Base-by-base conservation (phyloP, 495 filamentous ascomycete species). In the Letharia lupina region DNA sequence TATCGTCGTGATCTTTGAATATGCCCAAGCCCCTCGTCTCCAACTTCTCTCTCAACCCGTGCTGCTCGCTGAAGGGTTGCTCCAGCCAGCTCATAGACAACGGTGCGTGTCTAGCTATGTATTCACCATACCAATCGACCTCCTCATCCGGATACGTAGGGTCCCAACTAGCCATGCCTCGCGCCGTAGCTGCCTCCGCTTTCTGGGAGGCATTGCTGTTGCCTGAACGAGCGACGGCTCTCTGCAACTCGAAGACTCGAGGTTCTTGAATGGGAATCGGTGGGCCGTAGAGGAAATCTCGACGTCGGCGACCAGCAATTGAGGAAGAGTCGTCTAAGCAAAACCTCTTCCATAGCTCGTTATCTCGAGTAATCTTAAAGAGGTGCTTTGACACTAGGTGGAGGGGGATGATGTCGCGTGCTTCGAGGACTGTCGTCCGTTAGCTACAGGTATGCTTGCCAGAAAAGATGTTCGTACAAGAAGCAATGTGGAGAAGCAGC, bases 71-170 rank as follows among this genome's bases (percentile, higher is more conserved):
- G 20, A 74, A 74, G 20, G 84, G 83, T 61, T 85, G 80, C 69
- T 90, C 83, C 58, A 93, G 78, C 91, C 91, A 96, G 69, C 81
- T 88, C 40, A 90, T 76, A 9, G 80, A 82, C 40, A 91, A 81
- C 0, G 89, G 87, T 0, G 84, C 91, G 77, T 94, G 83, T 33
- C 91, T 81, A 37, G 91, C 90, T 68, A 93, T 88, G 73, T 90
- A 96, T 75, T 96, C 92, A 61, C 87, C 84, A 69, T 95, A 96
- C 87, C 90, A 96, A 61, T 89, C 83, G 18, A 89, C 78, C 47
- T 77, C 77, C 73, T 90, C 87, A 16, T 77, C 76, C 18, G 87
- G 85, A 65, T 88, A 88, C 7, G 84, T 83, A 3, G 90, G 89
- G 68, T 96, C 91, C 91, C 91, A 96, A 68, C 88, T 89, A 8